A percentile compares a stretch with the other conserved stretches of the same genome.
Conservation (phyloP, 441 rosid species). For the Gossypium gossypioides region DNA sequence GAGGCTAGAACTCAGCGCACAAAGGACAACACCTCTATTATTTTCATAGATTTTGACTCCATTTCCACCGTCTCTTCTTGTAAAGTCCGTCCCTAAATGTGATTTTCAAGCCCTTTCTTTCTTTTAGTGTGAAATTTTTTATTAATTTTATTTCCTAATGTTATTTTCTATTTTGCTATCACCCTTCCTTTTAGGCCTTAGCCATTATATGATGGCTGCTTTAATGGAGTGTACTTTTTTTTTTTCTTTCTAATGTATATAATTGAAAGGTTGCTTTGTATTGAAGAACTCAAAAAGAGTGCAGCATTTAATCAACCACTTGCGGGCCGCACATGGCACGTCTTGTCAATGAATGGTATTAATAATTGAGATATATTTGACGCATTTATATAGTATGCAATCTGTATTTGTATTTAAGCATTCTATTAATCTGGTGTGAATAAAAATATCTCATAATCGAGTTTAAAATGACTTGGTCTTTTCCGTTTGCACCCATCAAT, state of each 20-base stretch:
- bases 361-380: too few relatives aligned
- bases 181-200: neutral
- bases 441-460: neutral
- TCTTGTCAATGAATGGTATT: neutral
- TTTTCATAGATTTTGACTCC: constrained; percentile 66
- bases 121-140: constrained; percentile 13
- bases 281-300: neutral
- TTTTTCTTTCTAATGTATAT: neutral
- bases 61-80: constrained; percentile 26
- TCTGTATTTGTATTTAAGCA: neutral
- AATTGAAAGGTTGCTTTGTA: neutral
- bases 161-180: neutral
- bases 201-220: neutral
- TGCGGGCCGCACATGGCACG: neutral
- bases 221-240: neutral
- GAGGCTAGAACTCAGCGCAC: constrained; percentile 85
- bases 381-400: too few relatives aligned
- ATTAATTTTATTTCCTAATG: neutral
- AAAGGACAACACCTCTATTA: constrained; percentile 83
- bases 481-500: neutral
- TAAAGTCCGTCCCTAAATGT: constrained; percentile 31
- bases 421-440: neutral
- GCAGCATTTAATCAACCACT: neutral
- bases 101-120: constrained; percentile 1
- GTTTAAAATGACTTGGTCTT: too few relatives aligned